Conservation (phyloP, 352 stramenopile species). For the Globisporangium viniferum region DNA sequence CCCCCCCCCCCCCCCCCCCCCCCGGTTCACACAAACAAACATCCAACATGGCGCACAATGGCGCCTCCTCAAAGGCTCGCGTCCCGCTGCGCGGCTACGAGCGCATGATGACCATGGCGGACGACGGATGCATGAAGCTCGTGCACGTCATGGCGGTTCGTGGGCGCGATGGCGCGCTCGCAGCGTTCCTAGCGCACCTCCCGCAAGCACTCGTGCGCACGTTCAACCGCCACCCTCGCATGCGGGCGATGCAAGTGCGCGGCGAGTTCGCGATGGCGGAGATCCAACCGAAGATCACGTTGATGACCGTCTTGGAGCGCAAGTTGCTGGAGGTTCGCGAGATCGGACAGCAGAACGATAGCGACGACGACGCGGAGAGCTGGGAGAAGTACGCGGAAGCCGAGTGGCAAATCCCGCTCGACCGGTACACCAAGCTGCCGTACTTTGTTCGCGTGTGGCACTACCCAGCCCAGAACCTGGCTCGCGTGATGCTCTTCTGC, state of each 20-base stretch:
- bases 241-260: slow-evolving; percentile 21
- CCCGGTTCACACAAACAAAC: background rate
- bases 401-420: slow-evolving; percentile 32
- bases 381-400: slow-evolving; percentile 33
- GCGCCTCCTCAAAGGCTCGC: background rate
- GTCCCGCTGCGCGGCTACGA: slow-evolving; percentile 6
- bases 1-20: too few species aligned
- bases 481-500: slow-evolving; percentile 41
- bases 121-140: slow-evolving; percentile 2
- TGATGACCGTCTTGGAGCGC: slow-evolving; percentile 19
- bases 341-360: slow-evolving; percentile 13
- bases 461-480: slow-evolving; percentile 22
- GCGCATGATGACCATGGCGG: slow-evolving; percentile 6
- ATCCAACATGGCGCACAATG: background rate
- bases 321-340: slow-evolving; percentile 25
- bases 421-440: slow-evolving; percentile 46
- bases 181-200: background rate
- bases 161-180: background rate
- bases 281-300: slow-evolving; percentile 32
- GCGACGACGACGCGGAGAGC: background rate
- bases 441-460: slow-evolving; percentile 50
- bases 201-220: background rate
- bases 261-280: slow-evolving; percentile 37
- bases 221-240: slow-evolving; percentile 8
- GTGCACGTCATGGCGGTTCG: slow-evolving; percentile 2